Base-by-base conservation (phyloP, 1,284 basidiomycete genomes). In the Austropuccinia psidii region DNA sequence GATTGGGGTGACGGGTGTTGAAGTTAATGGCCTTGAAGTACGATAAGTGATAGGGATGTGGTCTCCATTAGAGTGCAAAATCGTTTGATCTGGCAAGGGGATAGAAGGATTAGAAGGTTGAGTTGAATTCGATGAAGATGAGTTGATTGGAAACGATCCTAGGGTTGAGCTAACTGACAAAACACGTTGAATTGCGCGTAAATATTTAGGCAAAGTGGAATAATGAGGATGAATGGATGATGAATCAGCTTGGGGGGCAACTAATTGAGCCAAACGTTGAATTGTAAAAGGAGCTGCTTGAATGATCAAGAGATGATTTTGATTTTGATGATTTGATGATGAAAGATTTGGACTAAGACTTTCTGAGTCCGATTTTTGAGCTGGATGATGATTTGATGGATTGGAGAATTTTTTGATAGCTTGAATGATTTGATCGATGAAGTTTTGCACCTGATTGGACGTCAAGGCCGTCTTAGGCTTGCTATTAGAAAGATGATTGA, bases 181-280 rank as follows among this genome's bases (percentile, higher is more conserved):
- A 2, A 72, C 69, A 37, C 47, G 55, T 54, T 72, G 69, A 19
- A 72, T 50, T 4, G 69, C 69, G 24, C 69, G 17, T 15, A 72
- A 39, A 54, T 62, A 72, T 54, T 72, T 72, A 19, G 69, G 69
- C 29, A 72, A 47, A 19, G 69, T 61, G 6, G 57, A 49, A 33
- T 72, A 72, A 43, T 72, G 69, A 21, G 57, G 57, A 62, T 72
- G 69, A 24, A 70, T 60, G 15, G 31, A 21, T 41, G 52, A 55
- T n/a, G 33, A 9, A 13, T 35, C 49, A 8, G 67, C 33, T 15
- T 47, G 21, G 21, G 29, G 60, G 17, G 35, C 31, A 27, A 72
- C 47, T 2, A 72, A 35, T 62, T 72, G 57, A 35, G 47, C 31
- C 1, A 72, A 49, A 24, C 69, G 55, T 54, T 72, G 69, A 31